A percentile compares a stretch with the other conserved stretches of the same genome.
Evolutionary conservation across 129 eudicot species (phyloP).

Genomic region (Saposhnikovia divaricata): DNA sequence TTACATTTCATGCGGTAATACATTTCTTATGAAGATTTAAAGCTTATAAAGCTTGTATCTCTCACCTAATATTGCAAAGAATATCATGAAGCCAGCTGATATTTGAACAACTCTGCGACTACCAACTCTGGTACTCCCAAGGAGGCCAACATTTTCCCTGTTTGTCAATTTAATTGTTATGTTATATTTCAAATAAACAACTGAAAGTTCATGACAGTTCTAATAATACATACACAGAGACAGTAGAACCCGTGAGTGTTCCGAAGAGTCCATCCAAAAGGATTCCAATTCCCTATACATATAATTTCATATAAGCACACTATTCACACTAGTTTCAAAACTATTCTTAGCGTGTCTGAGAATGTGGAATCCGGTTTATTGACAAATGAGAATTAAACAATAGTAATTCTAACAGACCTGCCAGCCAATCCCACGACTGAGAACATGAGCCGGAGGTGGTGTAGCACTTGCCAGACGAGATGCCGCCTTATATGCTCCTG

Average conservation of each 20-base stretch:
- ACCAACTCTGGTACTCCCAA: constrained; percentile 99
- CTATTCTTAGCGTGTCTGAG: neutral
- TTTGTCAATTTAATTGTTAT: neutral
- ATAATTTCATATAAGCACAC: neutral
- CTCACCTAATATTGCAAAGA: constrained; percentile 88
- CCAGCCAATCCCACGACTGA: constrained; percentile 99
- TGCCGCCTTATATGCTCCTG: constrained; percentile 96
- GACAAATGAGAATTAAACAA: neutral
- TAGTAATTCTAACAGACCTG: constrained; percentile 52
- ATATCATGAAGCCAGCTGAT: constrained; percentile 98
- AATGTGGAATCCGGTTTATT: neutral
- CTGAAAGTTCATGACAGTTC: neutral
- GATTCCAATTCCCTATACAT: constrained; percentile 73
- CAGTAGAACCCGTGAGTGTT: constrained; percentile 85
- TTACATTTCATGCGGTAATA: constrained; percentile 5
- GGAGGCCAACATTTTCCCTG: constrained; percentile 94
- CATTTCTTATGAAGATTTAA: constrained; percentile 2
- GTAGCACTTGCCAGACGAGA: constrained; percentile 99
- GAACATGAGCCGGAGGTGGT: constrained; percentile 99
- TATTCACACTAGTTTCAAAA: neutral
- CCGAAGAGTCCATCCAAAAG: constrained; percentile 91
- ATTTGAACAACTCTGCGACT: constrained; percentile 95
- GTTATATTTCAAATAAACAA: neutral
- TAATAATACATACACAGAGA: constrained; percentile 62
- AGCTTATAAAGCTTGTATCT: neutral